Conservation (phyloP, 495 filamentous ascomycete species). For the Podospora pseudocomata region DNA sequence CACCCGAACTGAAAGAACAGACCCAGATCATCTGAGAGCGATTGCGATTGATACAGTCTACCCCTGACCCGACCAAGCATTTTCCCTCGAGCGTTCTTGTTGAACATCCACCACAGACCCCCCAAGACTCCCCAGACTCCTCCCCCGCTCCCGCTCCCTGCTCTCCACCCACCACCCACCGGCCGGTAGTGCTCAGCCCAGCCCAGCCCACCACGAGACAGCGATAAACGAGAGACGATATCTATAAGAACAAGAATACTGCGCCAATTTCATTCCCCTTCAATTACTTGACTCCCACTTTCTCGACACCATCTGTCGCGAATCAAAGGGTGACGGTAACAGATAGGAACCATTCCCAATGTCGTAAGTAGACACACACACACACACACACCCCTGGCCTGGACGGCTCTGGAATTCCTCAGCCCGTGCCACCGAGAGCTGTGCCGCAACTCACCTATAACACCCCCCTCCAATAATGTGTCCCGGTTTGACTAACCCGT, state of each 20-base stretch:
- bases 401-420: slow-evolving; percentile 10
- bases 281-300: slow-evolving; percentile 37
- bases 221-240: too few species aligned
- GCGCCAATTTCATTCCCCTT: neutral
- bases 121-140: neutral
- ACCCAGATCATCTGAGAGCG: neutral
- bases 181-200: neutral
- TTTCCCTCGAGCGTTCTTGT: neutral
- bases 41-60: neutral
- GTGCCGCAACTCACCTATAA: slow-evolving; percentile 20
- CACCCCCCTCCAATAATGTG: slow-evolving; percentile 7
- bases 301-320: slow-evolving; percentile 38
- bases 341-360: slow-evolving; percentile 41
- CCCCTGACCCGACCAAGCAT: neutral
- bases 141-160: neutral
- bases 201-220: neutral
- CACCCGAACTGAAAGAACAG: neutral
- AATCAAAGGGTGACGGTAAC: slow-evolving; percentile 37
- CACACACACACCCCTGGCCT: neutral
- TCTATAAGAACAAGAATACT: neutral
- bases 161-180: neutral
- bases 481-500: slow-evolving; percentile 14
- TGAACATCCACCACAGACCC: neutral
- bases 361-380: slow-evolving; percentile 40
- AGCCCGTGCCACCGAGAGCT: slow-evolving; percentile 12